A percentile compares a stretch with the other conserved stretches of the same genome.
These are phyloP conservation scores for Moniliophthora roreri DNA, from an alignment of 1,284 basidiomycete species.

Conservation along the genomic window DNA sequence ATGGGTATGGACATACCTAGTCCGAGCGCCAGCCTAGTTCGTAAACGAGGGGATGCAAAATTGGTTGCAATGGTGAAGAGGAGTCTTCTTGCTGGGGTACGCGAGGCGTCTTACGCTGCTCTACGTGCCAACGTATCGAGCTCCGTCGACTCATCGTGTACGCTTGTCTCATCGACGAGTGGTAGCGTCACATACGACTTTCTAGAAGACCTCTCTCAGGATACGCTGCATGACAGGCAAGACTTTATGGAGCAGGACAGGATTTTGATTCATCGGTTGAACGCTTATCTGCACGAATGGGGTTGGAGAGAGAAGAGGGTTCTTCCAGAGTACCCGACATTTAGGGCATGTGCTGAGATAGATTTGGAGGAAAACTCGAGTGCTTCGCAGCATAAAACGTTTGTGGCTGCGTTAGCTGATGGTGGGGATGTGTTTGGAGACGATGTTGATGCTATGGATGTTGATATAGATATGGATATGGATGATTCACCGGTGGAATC, in stretches of 20 bases:
- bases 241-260: conserved; percentile 3
- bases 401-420: not conserved
- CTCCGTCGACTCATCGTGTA: not conserved
- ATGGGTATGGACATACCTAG: not conserved
- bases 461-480: not conserved
- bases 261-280: not conserved
- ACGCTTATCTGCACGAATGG: conserved; percentile 2
- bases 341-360: not conserved
- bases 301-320: not conserved
- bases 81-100: not conserved
- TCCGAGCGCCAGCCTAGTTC: not conserved
- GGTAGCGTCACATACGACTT: conserved; percentile 5
- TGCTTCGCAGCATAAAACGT: not conserved
- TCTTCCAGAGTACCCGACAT: not conserved
- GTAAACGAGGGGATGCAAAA: not conserved
- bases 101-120: not conserved
- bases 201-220: not conserved
- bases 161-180: not conserved
- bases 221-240: not conserved
- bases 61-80: not conserved
- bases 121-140: not conserved
- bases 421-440: not conserved
- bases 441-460: not conserved
- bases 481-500: not conserved
- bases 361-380: not conserved